A percentile compares a stretch with the other conserved stretches of the same genome.
phyloP scores from a whole-genome alignment of 1,284 basidiomycete genomes.

The Sporisorium reilianum region DNA sequence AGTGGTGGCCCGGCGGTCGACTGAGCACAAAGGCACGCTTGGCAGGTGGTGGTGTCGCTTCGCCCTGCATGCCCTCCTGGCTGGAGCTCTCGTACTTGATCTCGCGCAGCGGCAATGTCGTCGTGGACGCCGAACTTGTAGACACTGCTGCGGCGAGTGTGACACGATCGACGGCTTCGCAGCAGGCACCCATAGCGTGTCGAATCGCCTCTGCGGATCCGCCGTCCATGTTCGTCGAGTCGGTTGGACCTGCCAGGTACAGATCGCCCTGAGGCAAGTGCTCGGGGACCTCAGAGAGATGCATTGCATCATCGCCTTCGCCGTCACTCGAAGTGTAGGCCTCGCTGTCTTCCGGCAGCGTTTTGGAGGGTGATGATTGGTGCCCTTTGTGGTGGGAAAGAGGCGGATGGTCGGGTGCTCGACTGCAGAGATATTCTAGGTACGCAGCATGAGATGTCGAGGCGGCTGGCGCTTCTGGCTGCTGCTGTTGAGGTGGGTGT shows the following conservation, averaged over 20 bases:
- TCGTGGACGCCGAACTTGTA: not conserved
- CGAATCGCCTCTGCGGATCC: conserved; percentile 65
- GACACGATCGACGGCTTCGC: conserved; percentile 65
- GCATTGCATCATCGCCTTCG: conserved; percentile 58
- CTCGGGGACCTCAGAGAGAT: conserved; percentile 59
- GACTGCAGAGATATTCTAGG: conserved; percentile 38
- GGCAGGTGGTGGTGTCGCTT: conserved; percentile 23
- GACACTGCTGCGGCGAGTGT: conserved; percentile 23
- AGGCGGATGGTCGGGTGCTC: conserved; percentile 41
- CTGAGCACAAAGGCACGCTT: conserved; percentile 65
- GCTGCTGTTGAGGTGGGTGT: conserved; percentile 11
- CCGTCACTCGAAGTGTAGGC: conserved; percentile 54
- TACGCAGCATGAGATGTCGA: conserved; percentile 42
- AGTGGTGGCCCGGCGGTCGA: conserved; percentile 69
- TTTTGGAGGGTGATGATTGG: conserved; percentile 17
- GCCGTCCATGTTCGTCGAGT: conserved; percentile 27
- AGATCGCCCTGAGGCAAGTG: conserved; percentile 64
- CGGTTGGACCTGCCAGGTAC: conserved; percentile 60
- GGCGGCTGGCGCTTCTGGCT: not conserved
- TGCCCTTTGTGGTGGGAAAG: conserved; percentile 12
- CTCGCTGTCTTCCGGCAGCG: conserved; percentile 31
- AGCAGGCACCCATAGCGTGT: conserved; percentile 62
- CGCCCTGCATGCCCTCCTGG: not conserved
- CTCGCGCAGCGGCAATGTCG: conserved; percentile 12
- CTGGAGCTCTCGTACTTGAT: conserved; percentile 13